Evolutionary conservation across 306 rosid species (phyloP).

Genomic region (Vigna nakashimae): DNA sequence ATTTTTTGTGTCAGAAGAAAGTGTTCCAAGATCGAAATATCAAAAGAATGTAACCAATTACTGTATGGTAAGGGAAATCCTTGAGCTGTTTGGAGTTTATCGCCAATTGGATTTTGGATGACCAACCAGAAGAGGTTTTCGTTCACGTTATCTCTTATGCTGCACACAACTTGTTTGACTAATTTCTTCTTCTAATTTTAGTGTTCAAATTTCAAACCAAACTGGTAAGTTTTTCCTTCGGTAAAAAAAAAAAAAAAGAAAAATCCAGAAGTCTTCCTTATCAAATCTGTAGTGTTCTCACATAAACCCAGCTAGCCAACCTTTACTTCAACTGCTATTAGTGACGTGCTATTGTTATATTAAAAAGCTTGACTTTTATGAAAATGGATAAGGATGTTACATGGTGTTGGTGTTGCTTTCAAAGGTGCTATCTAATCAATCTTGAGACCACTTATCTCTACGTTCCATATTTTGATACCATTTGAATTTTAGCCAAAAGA

Average conservation of each 20-base stretch:
- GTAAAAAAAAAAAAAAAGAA: too few relatives aligned
- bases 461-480: not conserved
- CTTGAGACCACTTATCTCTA: not conserved
- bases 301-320: not conserved
- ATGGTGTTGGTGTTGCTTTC: not conserved
- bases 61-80: not conserved
- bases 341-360: not conserved
- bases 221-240: not conserved
- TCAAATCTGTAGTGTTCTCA: constrained; percentile 27
- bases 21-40: too few relatives aligned
- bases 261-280: constrained; percentile 1
- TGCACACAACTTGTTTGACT: constrained; percentile 24
- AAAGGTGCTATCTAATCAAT: not conserved
- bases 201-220: constrained; percentile 19
- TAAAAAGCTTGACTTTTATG: not conserved
- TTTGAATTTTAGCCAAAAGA: not conserved
- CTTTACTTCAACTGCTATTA: not conserved
- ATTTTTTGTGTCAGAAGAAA: too few relatives aligned
- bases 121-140: not conserved
- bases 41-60: too few relatives aligned
- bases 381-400: constrained; percentile 13
- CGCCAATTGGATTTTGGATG: not conserved
- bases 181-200: not conserved
- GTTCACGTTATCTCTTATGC: not conserved
- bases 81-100: not conserved